Evolutionary conservation across 2,329 filamentous ascomycete species (phyloP), one percentile per base, ranked within the genome.

Genomic region (Fusarium guadeloupense): DNA sequence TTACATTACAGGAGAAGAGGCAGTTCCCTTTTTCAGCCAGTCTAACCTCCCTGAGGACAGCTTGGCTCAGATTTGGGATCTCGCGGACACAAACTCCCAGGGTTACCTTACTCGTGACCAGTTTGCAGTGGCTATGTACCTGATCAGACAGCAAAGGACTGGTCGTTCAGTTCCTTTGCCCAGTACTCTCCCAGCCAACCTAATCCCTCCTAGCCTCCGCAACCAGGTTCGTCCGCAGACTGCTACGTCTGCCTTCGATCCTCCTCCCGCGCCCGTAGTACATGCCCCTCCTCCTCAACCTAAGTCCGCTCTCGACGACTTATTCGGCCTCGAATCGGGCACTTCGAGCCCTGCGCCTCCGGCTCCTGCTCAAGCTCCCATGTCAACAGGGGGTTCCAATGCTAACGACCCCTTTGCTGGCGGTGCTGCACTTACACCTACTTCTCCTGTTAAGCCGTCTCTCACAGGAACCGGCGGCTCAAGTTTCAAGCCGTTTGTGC

Each of bases 71-170:
- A 96, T 99, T 62, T 99, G 95, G 95, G 95, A 99, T 74, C 85
- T 99, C 25, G 90, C 95, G 13, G 95, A 99, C 76, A 92, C 97
- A 76, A 92, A 92, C 71, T 95, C 92, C 8, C 90, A 93, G 67
- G 95, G 95, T 10, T 89, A 90, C 53, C 80, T 99, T 52, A 93
- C 85, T 40, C 87, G 86, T 68, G 95, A 99, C 66, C 93, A 97
- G 69, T 99, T 99, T 72, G 93, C 95, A 0, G 93, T 99, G 40
- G 94, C 95, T 47, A 97, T 99, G 93, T 96, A 96, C 73, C 82
- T 99, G 44, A 97, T 99, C 69, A 87, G 93, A 59, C 91, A 96
- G 74, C 93, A 97, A 74, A 85, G 93, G 48, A 90, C 85, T 63
- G 89, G 88, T 60, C 86, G 87, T 53, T 73, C 79, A 26, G 78